Base-by-base conservation (phyloP, 148 eudicot genomes). In the Simmondsia chinensis region DNA sequence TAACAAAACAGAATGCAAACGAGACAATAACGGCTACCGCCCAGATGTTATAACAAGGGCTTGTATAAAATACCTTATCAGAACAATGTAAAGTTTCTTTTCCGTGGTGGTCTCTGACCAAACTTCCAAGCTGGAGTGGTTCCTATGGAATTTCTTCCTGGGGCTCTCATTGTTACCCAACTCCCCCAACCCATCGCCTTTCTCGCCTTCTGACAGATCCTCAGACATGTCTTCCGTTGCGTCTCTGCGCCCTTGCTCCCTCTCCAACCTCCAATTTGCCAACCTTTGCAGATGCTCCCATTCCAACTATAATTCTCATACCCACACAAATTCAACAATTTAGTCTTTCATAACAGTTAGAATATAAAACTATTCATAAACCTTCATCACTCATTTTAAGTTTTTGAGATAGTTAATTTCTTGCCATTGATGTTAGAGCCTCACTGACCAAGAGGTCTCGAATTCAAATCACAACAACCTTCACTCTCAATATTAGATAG, bases 181-280 rank as follows among this genome's bases (percentile, higher is more conserved):
- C 34, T 74, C 83, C 17, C 71, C 75, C 14, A 53, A 9, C 4
- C 62, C 56, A 21, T 75, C 87, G 15, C 74, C 87, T 48, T 64
- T 82, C 62, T 82, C 91, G 13, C 79, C 75, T 59, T 79, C 86
- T 6, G 81, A 70, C 38, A 73, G 65, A 39, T 79, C 86, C 32
- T 79, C 86, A 0, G 74, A 74, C 75, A 79, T 79, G 44, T 79
- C 86, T 35, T 79, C 81, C 4, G 77, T 74, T 11, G 64, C 81
- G 57, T 82, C 91, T 41, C 39, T 66, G 32, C 61, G 76, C 4
- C 85, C 85, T 58, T 56, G 85, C 45, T 77, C 85, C 30, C 79
- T 49, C 64, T 74, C 76, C 57, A 64, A 67, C 53, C 68, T 74
- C 39, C 85, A 53, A 14, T 60, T 40, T 21, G 91, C 62, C 26